Conservation (phyloP, 2,329 filamentous ascomycete genomes). For the Camptophora hylomeconis region DNA sequence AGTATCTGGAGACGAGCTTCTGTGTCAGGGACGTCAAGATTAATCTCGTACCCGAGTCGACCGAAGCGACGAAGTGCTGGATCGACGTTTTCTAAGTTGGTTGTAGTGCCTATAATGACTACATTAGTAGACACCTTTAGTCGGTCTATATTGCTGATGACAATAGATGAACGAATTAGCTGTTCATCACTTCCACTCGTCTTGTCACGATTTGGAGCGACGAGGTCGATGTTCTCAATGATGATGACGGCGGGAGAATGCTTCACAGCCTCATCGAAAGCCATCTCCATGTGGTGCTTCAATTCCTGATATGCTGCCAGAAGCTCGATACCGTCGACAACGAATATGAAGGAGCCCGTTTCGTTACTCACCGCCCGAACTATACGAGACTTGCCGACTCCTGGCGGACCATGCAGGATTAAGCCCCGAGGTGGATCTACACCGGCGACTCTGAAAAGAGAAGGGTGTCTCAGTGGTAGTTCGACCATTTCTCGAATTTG, state of each 20-base stretch:
- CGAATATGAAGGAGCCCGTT: constrained; percentile 97
- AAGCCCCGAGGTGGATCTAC: constrained; percentile 99
- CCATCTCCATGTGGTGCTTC: constrained; percentile 93
- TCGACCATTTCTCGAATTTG: constrained; percentile 98
- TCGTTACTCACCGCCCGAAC: constrained; percentile 97
- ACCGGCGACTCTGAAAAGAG: constrained; percentile 99
- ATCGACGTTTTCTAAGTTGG: constrained; percentile 97
- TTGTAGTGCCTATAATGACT: constrained; percentile 97
- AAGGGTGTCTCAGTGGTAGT: constrained; percentile 87
- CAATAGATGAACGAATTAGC: constrained; percentile 93
- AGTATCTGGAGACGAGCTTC: constrained; percentile 98
- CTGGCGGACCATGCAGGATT: constrained; percentile 87
- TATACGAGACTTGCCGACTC: constrained; percentile 99
- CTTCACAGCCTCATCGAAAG: constrained; percentile 99
- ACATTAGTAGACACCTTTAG: constrained; percentile 99
- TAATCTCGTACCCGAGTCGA: constrained; percentile 96
- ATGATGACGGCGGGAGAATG: constrained; percentile 99
- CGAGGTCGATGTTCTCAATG: constrained; percentile 98
- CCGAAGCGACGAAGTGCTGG: constrained; percentile 95
- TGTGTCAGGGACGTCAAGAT: constrained; percentile 95
- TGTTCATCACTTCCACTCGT: constrained; percentile 99
- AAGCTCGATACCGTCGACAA: constrained; percentile 98
- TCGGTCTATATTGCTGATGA: constrained; percentile 95
- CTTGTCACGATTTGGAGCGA: constrained; percentile 99
- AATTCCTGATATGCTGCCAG: constrained; percentile 99